Percentiles rank a stretch among this genome's conserved stretches.
Evolutionary conservation across 306 rosid species (phyloP).

Genomic region (Cucumis melo): DNA sequence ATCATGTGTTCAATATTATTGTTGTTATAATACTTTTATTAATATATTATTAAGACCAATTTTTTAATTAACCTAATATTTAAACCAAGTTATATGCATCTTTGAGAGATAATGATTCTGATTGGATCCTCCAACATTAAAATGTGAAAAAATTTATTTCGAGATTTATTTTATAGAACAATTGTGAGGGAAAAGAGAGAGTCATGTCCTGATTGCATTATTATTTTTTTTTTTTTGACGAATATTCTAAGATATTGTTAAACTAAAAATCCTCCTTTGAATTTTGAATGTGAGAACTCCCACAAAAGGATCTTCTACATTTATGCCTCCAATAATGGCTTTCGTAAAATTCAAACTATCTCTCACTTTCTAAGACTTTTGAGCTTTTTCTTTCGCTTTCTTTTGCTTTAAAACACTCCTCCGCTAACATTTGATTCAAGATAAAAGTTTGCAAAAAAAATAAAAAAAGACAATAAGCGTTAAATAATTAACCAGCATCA

Average conservation of each 20-base stretch:
- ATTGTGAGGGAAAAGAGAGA: too few species aligned
- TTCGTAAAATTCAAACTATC: not conserved
- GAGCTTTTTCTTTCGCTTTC: not conserved
- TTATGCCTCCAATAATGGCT: not conserved
- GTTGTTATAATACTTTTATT: too few species aligned
- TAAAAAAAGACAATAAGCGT: not conserved
- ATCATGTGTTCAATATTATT: too few species aligned
- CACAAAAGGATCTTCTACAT: not conserved
- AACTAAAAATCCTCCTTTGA: not conserved
- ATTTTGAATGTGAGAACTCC: not conserved
- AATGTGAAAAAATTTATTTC: too few species aligned
- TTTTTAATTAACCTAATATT: too few species aligned
- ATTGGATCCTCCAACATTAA: too few species aligned
- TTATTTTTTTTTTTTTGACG: too few species aligned
- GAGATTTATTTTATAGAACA: too few species aligned
- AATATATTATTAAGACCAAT: too few species aligned
- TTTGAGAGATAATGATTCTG: too few species aligned
- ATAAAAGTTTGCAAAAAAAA: not conserved
- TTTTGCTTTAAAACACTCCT: not conserved
- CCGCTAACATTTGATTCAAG: not conserved
- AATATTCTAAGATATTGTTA: not conserved
- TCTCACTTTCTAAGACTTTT: not conserved
- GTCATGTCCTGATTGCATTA: too few species aligned
- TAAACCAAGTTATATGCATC: too few species aligned
- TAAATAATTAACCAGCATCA: not conserved